Evolutionary conservation across 768 basidiomycete species (phyloP).

Genomic region (Lenzites betulinus): DNA sequence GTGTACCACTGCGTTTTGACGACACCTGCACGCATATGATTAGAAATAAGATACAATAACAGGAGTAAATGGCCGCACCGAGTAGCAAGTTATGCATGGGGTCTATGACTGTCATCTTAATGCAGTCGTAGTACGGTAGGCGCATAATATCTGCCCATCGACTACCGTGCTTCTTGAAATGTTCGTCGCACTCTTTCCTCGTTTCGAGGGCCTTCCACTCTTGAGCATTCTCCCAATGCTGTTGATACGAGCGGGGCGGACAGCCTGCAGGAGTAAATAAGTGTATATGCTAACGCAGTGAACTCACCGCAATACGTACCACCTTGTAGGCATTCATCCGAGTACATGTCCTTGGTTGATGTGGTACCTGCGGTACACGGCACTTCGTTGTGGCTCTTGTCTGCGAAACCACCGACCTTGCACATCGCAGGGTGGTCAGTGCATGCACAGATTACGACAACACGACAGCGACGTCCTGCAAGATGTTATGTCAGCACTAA

Average conservation of each 20-base stretch:
- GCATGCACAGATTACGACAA: neutral
- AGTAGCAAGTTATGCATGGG: conserved; percentile 2
- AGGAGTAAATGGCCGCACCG: neutral
- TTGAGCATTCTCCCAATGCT: neutral
- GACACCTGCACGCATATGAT: neutral
- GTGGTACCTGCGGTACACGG: neutral
- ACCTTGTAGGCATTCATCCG: neutral
- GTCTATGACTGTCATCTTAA: neutral
- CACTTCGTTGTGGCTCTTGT: neutral
- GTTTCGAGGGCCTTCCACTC: neutral
- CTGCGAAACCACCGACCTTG: conserved; percentile 1
- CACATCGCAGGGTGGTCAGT: conserved; percentile 7
- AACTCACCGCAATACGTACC: neutral
- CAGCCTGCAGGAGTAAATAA: neutral
- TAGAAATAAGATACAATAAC: no score
- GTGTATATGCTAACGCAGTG: neutral
- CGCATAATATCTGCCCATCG: neutral
- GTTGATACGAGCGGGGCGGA: neutral
- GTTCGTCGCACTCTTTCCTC: neutral
- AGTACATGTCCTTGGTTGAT: neutral
- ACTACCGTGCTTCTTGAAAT: neutral
- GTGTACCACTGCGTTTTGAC: neutral
- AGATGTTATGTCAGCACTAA: neutral
- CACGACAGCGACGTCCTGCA: neutral
- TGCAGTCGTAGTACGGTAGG: neutral